phyloP scores from a whole-genome alignment of 169 alveolate genomes.

The Cryptosporidium xiaoi region DNA sequence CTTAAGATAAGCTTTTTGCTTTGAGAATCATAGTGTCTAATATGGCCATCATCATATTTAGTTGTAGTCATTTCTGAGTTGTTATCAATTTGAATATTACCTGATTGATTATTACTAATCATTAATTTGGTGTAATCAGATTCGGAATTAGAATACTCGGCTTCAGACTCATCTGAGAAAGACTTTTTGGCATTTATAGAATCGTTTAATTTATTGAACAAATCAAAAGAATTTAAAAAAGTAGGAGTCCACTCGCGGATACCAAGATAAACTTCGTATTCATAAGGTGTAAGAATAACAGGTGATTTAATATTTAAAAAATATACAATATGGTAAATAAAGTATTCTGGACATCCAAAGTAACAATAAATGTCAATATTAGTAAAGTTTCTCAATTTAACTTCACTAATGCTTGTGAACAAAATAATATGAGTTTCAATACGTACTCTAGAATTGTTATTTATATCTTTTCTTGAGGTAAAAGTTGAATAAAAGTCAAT shows the following conservation, averaged over 20 bases:
- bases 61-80: no score
- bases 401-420: conserved; percentile 53
- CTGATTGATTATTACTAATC: not conserved
- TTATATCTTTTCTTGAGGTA: conserved; percentile 6
- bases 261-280: conserved; percentile 57
- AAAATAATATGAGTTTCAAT: conserved; percentile 51
- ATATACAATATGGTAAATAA: conserved; percentile 8
- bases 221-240: conserved; percentile 9
- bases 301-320: conserved; percentile 2
- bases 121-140: not conserved
- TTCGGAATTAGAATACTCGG: conserved; percentile 12
- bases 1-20: not conserved
- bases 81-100: not conserved
- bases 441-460: conserved; percentile 1
- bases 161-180: not conserved
- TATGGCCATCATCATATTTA: not conserved
- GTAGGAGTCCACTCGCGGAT: conserved; percentile 42
- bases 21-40: not conserved
- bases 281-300: conserved; percentile 49
- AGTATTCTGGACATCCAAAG: conserved; percentile 62
- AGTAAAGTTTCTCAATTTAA: conserved; percentile 47
- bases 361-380: conserved; percentile 57
- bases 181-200: not conserved
- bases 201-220: not conserved
- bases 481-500: not conserved